Base-by-base conservation (phyloP, 75 land plant genomes). In the Ceratopteris richardii region DNA sequence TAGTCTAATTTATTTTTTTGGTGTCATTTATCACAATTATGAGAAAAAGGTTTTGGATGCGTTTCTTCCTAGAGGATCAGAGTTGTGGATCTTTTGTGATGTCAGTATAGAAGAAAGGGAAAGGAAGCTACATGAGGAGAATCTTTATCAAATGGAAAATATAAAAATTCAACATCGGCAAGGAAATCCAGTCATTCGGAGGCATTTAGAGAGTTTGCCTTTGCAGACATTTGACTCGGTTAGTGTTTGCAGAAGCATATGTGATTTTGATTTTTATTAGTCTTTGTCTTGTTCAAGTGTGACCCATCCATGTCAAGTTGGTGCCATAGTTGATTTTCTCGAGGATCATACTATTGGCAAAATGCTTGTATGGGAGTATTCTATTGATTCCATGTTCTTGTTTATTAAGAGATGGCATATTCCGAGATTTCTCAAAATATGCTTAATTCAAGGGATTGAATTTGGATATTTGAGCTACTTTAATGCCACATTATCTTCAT, bases 201-300 rank as follows among this genome's bases (percentile, higher is more conserved):
- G 79, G 44, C 77, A 83, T 50, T 58, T 83, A 30, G 87, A 83
- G 64, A 77, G 72, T 60, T 71, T 88, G 54, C 93, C 93, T 1
- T 44, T 88, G 28, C 88, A 88, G 54, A 79, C 80, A 25, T 88
- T 88, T 72, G 85, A 88, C 68, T 88, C 93, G 19, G 90, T 86
- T 31, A 69, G 74, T 66, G 46, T 33, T 40, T 40, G 12, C 42
- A 9, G 9, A 14, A 14, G 14, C 42, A 9, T 9, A 40, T 40
- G 42, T 40, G 42, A 9, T 40, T 9, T 40, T 40, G 14, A 40
- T 14, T 40, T 14, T n/a, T n/a, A n/a, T n/a, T n/a, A n/a, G n/a
- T n/a, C n/a, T n/a, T n/a, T n/a, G n/a, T n/a, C n/a, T n/a, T n/a
- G n/a, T n/a, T n/a, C n/a, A n/a, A n/a, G n/a, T n/a, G n/a, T n/a